Percentiles rank a stretch among this genome's conserved stretches.
Evolutionary conservation across 345 rosid species (phyloP).

Genomic region (Arabidopsis suecica): DNA sequence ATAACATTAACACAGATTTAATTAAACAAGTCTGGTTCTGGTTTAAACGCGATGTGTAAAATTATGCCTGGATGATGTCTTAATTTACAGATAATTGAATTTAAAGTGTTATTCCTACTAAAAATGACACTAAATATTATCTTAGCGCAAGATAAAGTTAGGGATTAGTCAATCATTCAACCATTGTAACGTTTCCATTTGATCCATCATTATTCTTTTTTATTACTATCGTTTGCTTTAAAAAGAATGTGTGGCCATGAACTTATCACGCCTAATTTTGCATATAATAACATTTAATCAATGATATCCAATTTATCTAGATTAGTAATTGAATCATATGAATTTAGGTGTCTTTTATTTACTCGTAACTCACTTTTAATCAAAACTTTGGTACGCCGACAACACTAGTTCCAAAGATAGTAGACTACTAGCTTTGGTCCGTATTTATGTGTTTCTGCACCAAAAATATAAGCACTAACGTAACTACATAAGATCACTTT

Average conservation of each 20-base stretch:
- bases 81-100: background rate
- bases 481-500: too few species aligned
- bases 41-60: background rate
- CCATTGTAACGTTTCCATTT: slow-evolving; percentile 24
- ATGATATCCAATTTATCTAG: background rate
- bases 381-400: too few species aligned
- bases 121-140: slow-evolving; percentile 3
- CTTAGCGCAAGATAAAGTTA: slow-evolving; percentile 11
- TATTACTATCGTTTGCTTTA: slow-evolving; percentile 1
- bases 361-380: too few species aligned
- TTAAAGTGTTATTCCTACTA: background rate
- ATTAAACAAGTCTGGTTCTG: background rate
- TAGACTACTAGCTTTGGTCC: too few species aligned
- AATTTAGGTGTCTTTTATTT: too few species aligned
- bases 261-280: slow-evolving; percentile 28
- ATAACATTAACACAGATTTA: background rate
- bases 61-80: background rate
- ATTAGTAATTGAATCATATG: background rate
- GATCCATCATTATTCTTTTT: slow-evolving; percentile 9
- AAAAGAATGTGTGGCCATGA: slow-evolving; percentile 9
- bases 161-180: slow-evolving; percentile 24
- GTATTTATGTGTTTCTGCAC: too few species aligned
- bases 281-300: background rate
- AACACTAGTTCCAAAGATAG: too few species aligned
- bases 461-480: too few species aligned